Evolutionary conservation across 2,329 filamentous ascomycete genomes (phyloP), one percentile per base, ranked within the genome.

Genomic region (Stemphylium lycopersici): DNA sequence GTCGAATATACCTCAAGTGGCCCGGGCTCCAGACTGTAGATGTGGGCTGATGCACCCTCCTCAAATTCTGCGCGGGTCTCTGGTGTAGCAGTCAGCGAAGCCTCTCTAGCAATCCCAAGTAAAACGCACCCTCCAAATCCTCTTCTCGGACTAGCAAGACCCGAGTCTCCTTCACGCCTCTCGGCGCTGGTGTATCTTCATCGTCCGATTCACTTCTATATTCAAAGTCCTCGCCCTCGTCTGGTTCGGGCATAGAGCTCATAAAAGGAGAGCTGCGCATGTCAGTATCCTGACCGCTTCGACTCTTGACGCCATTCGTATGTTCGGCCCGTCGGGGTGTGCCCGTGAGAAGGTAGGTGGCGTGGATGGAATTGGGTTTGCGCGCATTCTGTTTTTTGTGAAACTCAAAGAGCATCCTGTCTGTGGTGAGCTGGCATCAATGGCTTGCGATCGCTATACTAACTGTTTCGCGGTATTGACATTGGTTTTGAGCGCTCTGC

Each of bases 401-500:
- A 64, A 96, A 98, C 29, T 96, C 90, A 76, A 86, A 96, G 13
- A 93, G 85, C 84, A 95, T 96, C 74, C 89, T 96, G 33, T 1
- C 31, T 16, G 54, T 5, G 4, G 41, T 75, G 15, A 73, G 69
- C 36, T 37, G 6, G 32, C 16, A 31, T 24, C 41, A n/a, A 37
- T 29, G 8, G 26, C 6, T 32, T 11, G 38, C 47, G 26, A 26
- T 29, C 16, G 15, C 10, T 20, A 20, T 55, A 74, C 84, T 62
- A 79, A 96, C 93, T 93, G 87, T 77, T 99, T 99, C 11, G 95
- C 95, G 38, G 84, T 81, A 71, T 96, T 95, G 73, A 90, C 88
- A 73, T 97, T 90, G 39, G 96, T 83, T 68, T 91, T 89, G 48
- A 97, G 77, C 34, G 88, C 89, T 68, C 93, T 85, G 76, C 92